These are phyloP conservation scores for Passiflora organensis DNA, from an alignment of 345 rosid species.

Conservation along the genomic window DNA sequence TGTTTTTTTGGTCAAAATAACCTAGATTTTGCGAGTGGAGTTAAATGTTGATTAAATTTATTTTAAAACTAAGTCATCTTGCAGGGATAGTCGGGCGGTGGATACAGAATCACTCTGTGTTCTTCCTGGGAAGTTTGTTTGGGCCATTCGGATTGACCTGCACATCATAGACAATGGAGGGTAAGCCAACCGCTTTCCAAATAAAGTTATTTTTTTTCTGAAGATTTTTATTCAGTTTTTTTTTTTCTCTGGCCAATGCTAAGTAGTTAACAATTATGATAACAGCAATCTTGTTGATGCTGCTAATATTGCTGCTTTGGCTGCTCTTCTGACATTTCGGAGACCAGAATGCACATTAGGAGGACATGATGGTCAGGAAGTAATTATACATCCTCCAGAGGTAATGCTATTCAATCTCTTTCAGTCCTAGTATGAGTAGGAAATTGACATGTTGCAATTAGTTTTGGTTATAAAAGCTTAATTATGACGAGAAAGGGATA, in stretches of 20 bases:
- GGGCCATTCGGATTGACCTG: slow-evolving; percentile 94
- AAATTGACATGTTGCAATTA: background rate
- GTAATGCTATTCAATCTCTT: slow-evolving; percentile 34
- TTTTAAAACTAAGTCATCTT: slow-evolving; percentile 17
- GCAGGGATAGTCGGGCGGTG: slow-evolving; percentile 95
- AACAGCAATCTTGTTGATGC: slow-evolving; percentile 92
- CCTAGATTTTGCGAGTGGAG: slow-evolving; percentile 1
- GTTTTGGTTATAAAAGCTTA: background rate
- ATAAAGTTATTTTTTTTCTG: too few species aligned
- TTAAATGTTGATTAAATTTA: background rate
- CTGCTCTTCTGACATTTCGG: slow-evolving; percentile 76
- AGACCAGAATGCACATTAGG: slow-evolving; percentile 91
- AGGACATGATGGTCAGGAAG: slow-evolving; percentile 79
- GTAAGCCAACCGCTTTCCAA: slow-evolving; percentile 29
- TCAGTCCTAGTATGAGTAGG: background rate
- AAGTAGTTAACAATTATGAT: too few species aligned
- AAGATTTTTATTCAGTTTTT: too few species aligned
- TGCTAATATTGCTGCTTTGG: slow-evolving; percentile 90
- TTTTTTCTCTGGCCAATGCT: too few species aligned
- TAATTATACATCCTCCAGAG: slow-evolving; percentile 79
- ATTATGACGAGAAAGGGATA: too few species aligned
- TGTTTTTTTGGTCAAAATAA: too few species aligned
- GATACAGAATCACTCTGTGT: slow-evolving; percentile 94
- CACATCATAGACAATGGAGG: slow-evolving; percentile 97
- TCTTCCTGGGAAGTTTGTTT: slow-evolving; percentile 80